A percentile compares a stretch with the other conserved stretches of the same genome.
Conservation (phyloP, 140 eudicot genomes). For the Stevia rebaudiana region DNA sequence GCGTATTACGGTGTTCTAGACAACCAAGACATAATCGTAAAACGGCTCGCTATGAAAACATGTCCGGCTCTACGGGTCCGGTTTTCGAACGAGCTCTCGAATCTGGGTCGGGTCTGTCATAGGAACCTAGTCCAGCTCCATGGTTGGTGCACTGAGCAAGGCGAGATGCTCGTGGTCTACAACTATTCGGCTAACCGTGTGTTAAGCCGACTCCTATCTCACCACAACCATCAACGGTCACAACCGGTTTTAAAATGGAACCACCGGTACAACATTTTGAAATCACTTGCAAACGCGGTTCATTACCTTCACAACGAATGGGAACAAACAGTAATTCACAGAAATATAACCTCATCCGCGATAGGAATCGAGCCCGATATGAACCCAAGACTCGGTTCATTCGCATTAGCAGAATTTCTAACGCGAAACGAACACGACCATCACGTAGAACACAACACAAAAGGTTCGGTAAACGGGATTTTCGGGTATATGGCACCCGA, state of each 20-base stretch:
- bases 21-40: slow-evolving; percentile 42
- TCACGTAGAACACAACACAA: slow-evolving; percentile 35
- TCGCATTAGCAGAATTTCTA: slow-evolving; percentile 78
- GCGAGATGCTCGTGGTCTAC: slow-evolving; percentile 85
- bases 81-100: slow-evolving; percentile 63
- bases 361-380: slow-evolving; percentile 55
- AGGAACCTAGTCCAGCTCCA: slow-evolving; percentile 80
- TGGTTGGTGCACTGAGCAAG: slow-evolving; percentile 96
- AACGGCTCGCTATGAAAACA: slow-evolving; percentile 64
- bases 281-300: slow-evolving; percentile 72
- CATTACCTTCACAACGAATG: slow-evolving; percentile 85
- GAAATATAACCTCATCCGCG: slow-evolving; percentile 72
- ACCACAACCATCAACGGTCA: slow-evolving; percentile 23
- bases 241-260: slow-evolving; percentile 43
- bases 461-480: slow-evolving; percentile 53
- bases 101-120: slow-evolving; percentile 67
- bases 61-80: slow-evolving; percentile 63
- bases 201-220: slow-evolving; percentile 52
- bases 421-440: slow-evolving; percentile 51
- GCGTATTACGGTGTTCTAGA: slow-evolving; percentile 71
- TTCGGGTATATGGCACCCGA: slow-evolving; percentile 92
- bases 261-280: slow-evolving; percentile 62
- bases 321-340: slow-evolving; percentile 84
- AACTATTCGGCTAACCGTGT: slow-evolving; percentile 50
- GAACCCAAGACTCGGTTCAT: slow-evolving; percentile 75